These are phyloP conservation scores for Podosphaera xanthii DNA, from an alignment of 2,329 filamentous ascomycete species.

Conservation along the genomic window DNA sequence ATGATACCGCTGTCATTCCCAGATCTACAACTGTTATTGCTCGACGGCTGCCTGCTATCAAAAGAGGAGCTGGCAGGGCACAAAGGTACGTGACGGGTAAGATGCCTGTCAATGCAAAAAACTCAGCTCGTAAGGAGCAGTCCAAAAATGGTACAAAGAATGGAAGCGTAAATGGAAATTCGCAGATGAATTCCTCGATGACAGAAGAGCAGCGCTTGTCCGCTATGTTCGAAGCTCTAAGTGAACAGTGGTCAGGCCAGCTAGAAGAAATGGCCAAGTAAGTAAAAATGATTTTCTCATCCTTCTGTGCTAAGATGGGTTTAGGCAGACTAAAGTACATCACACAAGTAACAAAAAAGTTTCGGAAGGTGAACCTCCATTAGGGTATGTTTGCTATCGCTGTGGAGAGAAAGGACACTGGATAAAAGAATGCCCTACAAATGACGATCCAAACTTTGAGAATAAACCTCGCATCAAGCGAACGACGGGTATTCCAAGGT, in stretches of 20 bases:
- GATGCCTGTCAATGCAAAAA: constrained; percentile 76
- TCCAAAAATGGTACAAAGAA: constrained; percentile 35
- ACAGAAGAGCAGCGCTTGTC: constrained; percentile 88
- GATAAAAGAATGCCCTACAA: constrained; percentile 97
- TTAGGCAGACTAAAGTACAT: constrained; percentile 37
- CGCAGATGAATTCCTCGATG: constrained; percentile 52
- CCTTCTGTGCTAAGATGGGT: constrained; percentile 16
- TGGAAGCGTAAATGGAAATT: constrained; percentile 30
- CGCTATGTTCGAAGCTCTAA: constrained; percentile 76
- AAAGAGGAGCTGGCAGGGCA: constrained; percentile 70
- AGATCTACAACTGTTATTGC: constrained; percentile 87
- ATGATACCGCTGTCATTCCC: constrained; percentile 93
- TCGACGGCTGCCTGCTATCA: constrained; percentile 59
- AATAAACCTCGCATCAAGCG: constrained; percentile 82
- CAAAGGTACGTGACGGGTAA: constrained; percentile 92
- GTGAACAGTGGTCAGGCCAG: constrained; percentile 78
- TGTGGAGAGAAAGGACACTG: constrained; percentile 97
- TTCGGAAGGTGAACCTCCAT: constrained; percentile 79
- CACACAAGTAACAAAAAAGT: constrained; percentile 41
- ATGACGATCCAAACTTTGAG: constrained; percentile 90
- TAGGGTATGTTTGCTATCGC: constrained; percentile 87
- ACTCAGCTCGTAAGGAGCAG: constrained; percentile 43
- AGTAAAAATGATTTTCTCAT: constrained; percentile 17
- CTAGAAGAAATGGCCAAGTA: constrained; percentile 81
- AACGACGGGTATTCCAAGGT: constrained; percentile 88